Evolutionary conservation across 257 asterid species (phyloP).

Genomic region (Salvia miltiorrhiza): DNA sequence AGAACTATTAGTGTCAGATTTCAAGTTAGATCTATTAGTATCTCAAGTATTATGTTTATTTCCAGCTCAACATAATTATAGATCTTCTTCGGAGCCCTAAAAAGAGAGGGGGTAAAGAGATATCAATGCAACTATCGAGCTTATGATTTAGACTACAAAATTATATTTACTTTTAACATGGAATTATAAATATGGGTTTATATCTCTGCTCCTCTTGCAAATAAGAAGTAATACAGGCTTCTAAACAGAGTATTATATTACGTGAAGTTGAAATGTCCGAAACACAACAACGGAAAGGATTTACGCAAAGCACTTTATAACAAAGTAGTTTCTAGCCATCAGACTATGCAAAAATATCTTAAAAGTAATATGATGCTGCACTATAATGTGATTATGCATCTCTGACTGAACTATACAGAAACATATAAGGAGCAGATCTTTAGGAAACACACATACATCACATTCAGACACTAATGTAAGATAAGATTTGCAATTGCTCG

Average conservation of each 20-base stretch:
- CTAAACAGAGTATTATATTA: background rate
- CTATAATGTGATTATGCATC: slow-evolving; percentile 1
- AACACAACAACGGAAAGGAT: background rate
- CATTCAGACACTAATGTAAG: background rate
- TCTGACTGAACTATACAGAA: background rate
- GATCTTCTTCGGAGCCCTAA: background rate
- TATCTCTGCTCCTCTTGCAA: too few relatives aligned
- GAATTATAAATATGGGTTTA: background rate
- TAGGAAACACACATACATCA: background rate
- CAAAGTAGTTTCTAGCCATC: background rate
- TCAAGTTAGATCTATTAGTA: background rate
- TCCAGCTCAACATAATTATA: background rate
- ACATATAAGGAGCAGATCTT: background rate
- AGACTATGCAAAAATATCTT: background rate
- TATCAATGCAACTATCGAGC: background rate
- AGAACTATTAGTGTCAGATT: slow-evolving; percentile 10
- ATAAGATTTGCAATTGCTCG: background rate
- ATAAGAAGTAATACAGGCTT: too few relatives aligned
- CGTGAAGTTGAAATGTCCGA: background rate
- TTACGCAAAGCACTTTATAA: background rate
- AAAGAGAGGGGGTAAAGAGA: background rate
- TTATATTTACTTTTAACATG: background rate
- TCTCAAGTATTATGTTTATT: background rate
- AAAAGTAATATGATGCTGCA: background rate
- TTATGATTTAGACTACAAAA: background rate